Base-by-base conservation (phyloP, 2,329 filamentous ascomycete species). In the Botrytis galanthina region DNA sequence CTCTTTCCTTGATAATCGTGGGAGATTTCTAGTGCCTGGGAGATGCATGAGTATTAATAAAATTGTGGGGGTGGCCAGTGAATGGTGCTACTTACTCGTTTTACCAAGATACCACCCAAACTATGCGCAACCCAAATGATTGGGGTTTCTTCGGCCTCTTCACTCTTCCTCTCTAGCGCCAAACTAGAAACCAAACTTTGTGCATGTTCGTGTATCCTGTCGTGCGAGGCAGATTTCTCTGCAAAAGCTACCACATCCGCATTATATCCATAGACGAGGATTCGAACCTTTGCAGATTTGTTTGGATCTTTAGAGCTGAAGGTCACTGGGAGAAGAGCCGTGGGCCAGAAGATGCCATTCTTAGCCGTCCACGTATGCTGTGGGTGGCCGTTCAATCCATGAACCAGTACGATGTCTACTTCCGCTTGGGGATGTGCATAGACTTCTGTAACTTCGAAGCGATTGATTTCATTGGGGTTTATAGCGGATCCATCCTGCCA, bases 81-180 rank as follows among this genome's bases (percentile, higher is more conserved):
- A 9, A 39, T 39, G 26, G 22, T 51, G 46, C 16, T 12, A 71
- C 72, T 51, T 66, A 73, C 72, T 44, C 90, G 85, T 81, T 94
- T 94, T 70, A 92, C 86, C 2, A 94, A 83, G 74, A 94, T 88
- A 10, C 92, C 92, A 6, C 92, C 92, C 2, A 94, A 84, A 70
- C 91, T 92, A 81, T 94, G 92, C 69, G 88, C 91, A 51, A 94
- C 88, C 85, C 92, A 95, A 75, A 95, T 90, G 77, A 95, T 92
- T 8, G 92, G 91, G 62, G 90, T 88, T 37, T 86, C 84, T 48
- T 84, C 82, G 8, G 87, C 88, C 70, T 86, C 84, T 75, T 87
- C 85, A 76, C 85, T 85, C 78, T 86, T 88, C 76, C 92, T 86
- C 79, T 91, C 91, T 46, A 89, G 84, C 3, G 89, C 88, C 26